Percentiles rank a stretch among this genome's conserved stretches.
phyloP scores from a whole-genome alignment of 805 yeast genomes.

The Wickerhamiella sorbophila region DNA sequence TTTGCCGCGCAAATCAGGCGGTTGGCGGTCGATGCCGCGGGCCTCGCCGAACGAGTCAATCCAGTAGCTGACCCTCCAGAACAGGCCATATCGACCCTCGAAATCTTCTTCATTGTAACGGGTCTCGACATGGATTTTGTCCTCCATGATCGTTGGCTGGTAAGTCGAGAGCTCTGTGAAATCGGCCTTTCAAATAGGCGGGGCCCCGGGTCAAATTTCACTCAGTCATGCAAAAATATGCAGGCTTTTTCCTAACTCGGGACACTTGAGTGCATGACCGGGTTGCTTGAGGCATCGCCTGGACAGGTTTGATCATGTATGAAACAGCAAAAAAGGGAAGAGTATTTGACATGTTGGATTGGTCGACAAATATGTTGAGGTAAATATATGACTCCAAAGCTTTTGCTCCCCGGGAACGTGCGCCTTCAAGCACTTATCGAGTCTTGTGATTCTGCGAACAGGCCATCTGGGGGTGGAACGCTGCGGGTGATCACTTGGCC shows the following conservation, averaged over 20 bases:
- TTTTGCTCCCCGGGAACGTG: no score
- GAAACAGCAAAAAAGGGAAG: no score
- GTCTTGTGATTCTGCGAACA: no score
- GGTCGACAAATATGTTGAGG: no score
- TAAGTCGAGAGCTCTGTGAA: not conserved
- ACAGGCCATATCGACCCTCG: slow-evolving; percentile 13
- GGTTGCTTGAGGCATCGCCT: no score
- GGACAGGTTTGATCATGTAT: no score
- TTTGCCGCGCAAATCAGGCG: slow-evolving; percentile 43
- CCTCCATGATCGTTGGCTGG: not conserved
- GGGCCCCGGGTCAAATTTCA: not conserved
- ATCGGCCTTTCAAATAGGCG: not conserved
- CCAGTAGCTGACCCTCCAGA: slow-evolving; percentile 15
- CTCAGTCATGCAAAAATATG: not conserved
- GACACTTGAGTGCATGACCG: not conserved
- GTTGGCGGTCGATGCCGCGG: slow-evolving; percentile 64
- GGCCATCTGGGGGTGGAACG: no score
- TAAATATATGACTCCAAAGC: no score
- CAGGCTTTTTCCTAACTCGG: not conserved
- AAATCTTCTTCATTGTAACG: not conserved
- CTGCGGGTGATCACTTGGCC: no score
- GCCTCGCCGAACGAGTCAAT: slow-evolving; percentile 51
- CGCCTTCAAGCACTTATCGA: no score
- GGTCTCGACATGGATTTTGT: slow-evolving; percentile 1
- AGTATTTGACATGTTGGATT: no score